These are phyloP conservation scores for Cytidiella melzeri DNA, from an alignment of 768 basidiomycete genomes.

Conservation along the genomic window DNA sequence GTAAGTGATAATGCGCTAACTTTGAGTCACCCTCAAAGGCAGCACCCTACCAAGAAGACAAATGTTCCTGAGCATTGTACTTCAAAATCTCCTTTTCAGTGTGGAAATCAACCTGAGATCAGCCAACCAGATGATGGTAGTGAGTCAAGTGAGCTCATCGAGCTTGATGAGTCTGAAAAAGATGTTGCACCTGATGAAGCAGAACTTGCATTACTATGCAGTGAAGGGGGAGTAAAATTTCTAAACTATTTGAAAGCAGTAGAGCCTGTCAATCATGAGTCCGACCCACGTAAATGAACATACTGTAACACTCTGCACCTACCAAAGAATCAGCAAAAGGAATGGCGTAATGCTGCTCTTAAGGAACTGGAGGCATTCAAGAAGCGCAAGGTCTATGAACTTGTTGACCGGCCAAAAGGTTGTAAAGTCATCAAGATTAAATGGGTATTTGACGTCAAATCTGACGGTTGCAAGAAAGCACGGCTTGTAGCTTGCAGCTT, in stretches of 20 bases:
- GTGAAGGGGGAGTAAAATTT: neutral
- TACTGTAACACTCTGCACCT: constrained; percentile 1
- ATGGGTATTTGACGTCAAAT: no score
- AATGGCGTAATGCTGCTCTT: constrained; percentile 2
- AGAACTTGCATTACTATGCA: neutral
- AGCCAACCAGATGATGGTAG: neutral
- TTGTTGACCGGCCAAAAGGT: constrained; percentile 17
- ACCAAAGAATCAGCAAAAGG: constrained; percentile 2
- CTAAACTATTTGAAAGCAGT: neutral
- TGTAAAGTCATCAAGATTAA: no score
- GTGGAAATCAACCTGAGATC: no score
- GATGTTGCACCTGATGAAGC: neutral
- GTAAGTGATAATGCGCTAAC: neutral
- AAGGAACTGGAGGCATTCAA: constrained; percentile 5
- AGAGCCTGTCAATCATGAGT: neutral
- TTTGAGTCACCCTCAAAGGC: neutral
- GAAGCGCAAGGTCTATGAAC: constrained; percentile 17
- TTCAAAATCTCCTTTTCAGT: neutral
- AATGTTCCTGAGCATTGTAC: neutral
- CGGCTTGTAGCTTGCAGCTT: no score
- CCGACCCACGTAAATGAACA: constrained; percentile 4
- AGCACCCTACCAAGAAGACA: neutral
- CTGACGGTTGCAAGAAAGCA: constrained; percentile 18
- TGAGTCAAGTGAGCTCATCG: neutral
- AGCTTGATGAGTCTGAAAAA: neutral